Base-by-base conservation (phyloP, 352 stramenopile genomes). In the Globisporangium rhizosaccharum region DNA sequence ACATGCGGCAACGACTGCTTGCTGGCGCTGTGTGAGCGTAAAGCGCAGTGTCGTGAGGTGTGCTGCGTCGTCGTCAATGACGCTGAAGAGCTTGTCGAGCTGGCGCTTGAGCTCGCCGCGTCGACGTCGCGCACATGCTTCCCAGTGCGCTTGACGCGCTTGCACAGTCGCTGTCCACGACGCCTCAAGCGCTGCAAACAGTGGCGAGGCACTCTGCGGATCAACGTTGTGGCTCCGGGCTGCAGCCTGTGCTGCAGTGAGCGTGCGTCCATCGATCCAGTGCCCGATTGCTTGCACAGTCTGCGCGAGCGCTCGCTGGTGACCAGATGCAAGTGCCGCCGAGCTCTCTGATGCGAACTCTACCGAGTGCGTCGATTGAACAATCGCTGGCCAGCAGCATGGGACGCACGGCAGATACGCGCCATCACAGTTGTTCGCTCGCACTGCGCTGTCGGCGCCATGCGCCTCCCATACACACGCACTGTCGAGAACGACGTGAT, bases 11-110 rank as follows among this genome's bases (percentile, higher is more conserved):
- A 53, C 28, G 17, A 56, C 37, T 30, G 18, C 30, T 28, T 66
- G 57, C 26, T 69, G 67, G 45, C 49, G 54, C 48, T 42, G 55
- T 9, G 5, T 30, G 2, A 55, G 18, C 20, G 54, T 53, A 37
- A 55, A 66, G 11, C 53, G 48, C 1, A 76, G 53, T 14, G 64
- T 41, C 1, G 59, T 59, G 1, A 76, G 36, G 15, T 76, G 66
- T 0, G 10, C 30, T 1, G 68, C 58, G 33, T 75, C 68, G 42
- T 79, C 71, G 39, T 79, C 71, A 25, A 76, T 66, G 3, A 73
- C 53, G 53, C 66, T 63, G 11, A 72, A 70, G 7, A 76, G n/a
- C 33, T 66, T 70, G 8, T 55, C 37, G 2, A 72, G 41, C 26
- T 75, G 65, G 1, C 64, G 54, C 8, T 67, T 33, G 10, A 75